Evolutionary conservation across 805 yeast species (phyloP), one percentile per base, ranked within the genome.

Genomic region (Candida maltosa): DNA sequence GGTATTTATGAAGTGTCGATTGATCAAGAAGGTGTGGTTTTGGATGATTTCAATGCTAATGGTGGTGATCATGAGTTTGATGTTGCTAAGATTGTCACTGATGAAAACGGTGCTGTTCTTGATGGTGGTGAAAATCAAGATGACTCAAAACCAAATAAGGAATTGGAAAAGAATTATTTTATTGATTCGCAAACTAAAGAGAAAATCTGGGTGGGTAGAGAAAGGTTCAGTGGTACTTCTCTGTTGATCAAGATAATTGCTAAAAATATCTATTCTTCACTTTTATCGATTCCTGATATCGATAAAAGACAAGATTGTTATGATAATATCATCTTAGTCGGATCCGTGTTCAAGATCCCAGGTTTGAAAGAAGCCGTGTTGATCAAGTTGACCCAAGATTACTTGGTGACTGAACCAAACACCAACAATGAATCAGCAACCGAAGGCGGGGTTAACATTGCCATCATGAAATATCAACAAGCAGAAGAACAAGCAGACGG

Each of bases 1-100:
- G 64, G 71, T 0, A 84, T 91, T 32, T 91, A 68, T 54, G 97
- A 91, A 64, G 83, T 87, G 6, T 69, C 88, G 44, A 76, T 73
- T 60, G 82, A 78, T 41, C n/a, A n/a, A n/a, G 85, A 82, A 47
- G 72, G 70, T 39, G 76, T 85, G 1, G 80, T 83, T 15, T 53
- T 70, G 38, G 78, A 75, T 32, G 81, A 73, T 22, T 58, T 70
- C 37, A 51, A 38, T 52, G 56, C 41, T 34, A 41, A 41, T n/a
- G 47, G 51, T 18, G 43, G 42, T 33, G 55, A 51, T 2, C 60
- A 55, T 11, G 94, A 87, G 35, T 70, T 87, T 25, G 96, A 91
- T 56, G 88, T 91, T 32, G 96, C 96, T 2, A 87, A 88, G 26
- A 78, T 89, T 46, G 93, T 89, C 9, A 76, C 93, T 2, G 80